These are phyloP conservation scores for Pythium plurisporium DNA, from an alignment of 352 stramenopile genomes.

Conservation along the genomic window DNA sequence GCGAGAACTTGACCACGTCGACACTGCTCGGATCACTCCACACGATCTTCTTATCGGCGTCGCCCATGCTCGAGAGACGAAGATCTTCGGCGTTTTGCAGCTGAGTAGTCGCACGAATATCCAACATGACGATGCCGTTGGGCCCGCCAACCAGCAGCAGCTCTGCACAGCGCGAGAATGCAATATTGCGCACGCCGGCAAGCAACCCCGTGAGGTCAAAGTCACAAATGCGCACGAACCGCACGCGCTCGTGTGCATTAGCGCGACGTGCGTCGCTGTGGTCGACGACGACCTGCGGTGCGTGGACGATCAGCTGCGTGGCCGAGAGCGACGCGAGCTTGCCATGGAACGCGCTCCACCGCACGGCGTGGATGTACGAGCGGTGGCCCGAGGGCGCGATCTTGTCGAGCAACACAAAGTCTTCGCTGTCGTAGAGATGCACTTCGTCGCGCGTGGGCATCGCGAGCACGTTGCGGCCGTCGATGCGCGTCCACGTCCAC, in stretches of 20 bases:
- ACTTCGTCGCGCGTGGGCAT: slow-evolving; percentile 66
- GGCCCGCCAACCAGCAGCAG: slow-evolving; percentile 51
- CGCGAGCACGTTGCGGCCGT: slow-evolving; percentile 77
- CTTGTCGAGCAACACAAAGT: slow-evolving; percentile 73
- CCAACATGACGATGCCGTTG: slow-evolving; percentile 44
- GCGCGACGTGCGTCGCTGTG: background rate
- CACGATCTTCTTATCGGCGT: slow-evolving; percentile 27
- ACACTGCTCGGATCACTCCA: slow-evolving; percentile 19
- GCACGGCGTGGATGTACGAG: slow-evolving; percentile 53
- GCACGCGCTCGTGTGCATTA: slow-evolving; percentile 24
- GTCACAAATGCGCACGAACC: slow-evolving; percentile 44
- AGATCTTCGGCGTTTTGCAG: slow-evolving; percentile 3
- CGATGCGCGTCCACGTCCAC: slow-evolving; percentile 80
- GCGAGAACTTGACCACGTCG: slow-evolving; percentile 75
- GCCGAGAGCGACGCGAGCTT: slow-evolving; percentile 72
- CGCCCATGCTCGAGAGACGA: slow-evolving; percentile 13
- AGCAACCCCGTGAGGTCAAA: slow-evolving; percentile 30
- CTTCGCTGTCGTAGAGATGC: slow-evolving; percentile 74
- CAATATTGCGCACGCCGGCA: slow-evolving; percentile 35
- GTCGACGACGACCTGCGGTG: slow-evolving; percentile 32
- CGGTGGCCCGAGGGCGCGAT: slow-evolving; percentile 57
- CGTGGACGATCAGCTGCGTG: slow-evolving; percentile 60
- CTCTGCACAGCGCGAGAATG: slow-evolving; percentile 63
- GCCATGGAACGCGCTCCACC: slow-evolving; percentile 73
- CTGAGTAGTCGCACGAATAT: slow-evolving; percentile 28